Evolutionary conservation across 768 basidiomycete genomes (phyloP).

Genomic region (Boletus reticuloceps): DNA sequence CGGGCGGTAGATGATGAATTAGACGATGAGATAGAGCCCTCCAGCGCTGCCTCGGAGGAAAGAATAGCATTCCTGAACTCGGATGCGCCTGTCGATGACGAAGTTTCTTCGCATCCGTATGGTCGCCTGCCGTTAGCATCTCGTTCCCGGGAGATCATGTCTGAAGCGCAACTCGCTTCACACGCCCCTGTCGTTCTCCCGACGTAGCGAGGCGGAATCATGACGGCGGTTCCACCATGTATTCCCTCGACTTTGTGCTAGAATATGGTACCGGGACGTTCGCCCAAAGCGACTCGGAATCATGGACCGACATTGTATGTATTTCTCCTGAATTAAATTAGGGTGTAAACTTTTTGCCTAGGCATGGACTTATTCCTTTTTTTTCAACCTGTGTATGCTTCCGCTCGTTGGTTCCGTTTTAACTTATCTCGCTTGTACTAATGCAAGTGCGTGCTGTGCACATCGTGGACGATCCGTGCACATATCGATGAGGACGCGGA

Average conservation of each 20-base stretch:
- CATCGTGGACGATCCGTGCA: constrained; percentile 1
- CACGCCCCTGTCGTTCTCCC: constrained; percentile 15
- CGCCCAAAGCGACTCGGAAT: neutral
- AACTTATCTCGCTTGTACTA: constrained; percentile 9
- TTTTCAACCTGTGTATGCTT: neutral
- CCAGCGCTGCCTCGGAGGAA: constrained; percentile 42
- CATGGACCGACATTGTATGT: constrained; percentile 17
- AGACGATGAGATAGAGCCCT: constrained; percentile 38
- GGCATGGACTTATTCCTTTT: constrained; percentile 4
- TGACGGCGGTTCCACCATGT: constrained; percentile 2
- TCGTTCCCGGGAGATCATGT: constrained; percentile 37
- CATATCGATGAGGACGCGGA: constrained; percentile 7
- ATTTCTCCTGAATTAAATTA: constrained; percentile 12
- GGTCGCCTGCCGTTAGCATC: constrained; percentile 17
- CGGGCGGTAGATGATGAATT: constrained; percentile 58
- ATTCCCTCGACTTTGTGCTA: neutral
- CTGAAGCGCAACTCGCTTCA: constrained; percentile 42
- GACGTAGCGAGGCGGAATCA: constrained; percentile 12
- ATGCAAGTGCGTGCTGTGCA: constrained; percentile 10
- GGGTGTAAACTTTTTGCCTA: constrained; percentile 21
- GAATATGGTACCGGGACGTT: neutral
- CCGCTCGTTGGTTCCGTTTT: constrained; percentile 4
- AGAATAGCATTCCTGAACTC: constrained; percentile 50
- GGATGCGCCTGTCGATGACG: constrained; percentile 24
- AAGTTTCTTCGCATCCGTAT: constrained; percentile 15